Conservation (phyloP, 2,329 filamentous ascomycete genomes). For the Bipolaris zeicola region DNA sequence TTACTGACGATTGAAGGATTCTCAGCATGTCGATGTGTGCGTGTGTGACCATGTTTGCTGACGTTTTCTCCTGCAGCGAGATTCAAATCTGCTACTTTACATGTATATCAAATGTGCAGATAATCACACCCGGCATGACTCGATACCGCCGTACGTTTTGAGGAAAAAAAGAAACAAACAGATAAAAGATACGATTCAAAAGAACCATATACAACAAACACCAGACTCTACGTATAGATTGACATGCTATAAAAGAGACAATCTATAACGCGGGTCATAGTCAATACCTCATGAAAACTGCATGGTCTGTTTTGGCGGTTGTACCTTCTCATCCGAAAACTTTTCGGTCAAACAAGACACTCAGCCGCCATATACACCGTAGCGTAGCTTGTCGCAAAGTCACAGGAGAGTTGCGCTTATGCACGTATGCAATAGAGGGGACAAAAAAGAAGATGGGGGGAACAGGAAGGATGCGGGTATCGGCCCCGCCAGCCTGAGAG, state of each 20-base stretch:
- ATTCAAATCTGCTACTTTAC: neutral
- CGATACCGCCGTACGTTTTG: neutral
- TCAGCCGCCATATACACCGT: neutral
- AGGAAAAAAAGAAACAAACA: too few relatives aligned
- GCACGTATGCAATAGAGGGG: slow-evolving; percentile 9
- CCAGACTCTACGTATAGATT: too few relatives aligned
- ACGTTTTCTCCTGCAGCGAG: neutral
- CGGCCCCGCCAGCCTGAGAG: slow-evolving; percentile 2
- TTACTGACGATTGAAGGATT: neutral
- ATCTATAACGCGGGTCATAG: too few relatives aligned
- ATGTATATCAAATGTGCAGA: neutral
- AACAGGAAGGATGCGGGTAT: neutral
- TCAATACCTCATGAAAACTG: too few relatives aligned
- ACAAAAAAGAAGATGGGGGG: neutral
- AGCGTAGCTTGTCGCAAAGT: slow-evolving; percentile 2
- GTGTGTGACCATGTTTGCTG: neutral
- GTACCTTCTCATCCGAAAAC: too few relatives aligned
- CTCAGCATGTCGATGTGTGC: neutral
- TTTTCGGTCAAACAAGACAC: too few relatives aligned
- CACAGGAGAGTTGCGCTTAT: neutral
- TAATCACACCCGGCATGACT: neutral
- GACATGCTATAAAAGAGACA: too few relatives aligned
- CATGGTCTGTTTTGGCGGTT: too few relatives aligned
- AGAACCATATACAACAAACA: too few relatives aligned
- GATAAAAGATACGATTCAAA: neutral